Conservation (phyloP, 2,329 filamentous ascomycete species). For the Cytospora piceicola region DNA sequence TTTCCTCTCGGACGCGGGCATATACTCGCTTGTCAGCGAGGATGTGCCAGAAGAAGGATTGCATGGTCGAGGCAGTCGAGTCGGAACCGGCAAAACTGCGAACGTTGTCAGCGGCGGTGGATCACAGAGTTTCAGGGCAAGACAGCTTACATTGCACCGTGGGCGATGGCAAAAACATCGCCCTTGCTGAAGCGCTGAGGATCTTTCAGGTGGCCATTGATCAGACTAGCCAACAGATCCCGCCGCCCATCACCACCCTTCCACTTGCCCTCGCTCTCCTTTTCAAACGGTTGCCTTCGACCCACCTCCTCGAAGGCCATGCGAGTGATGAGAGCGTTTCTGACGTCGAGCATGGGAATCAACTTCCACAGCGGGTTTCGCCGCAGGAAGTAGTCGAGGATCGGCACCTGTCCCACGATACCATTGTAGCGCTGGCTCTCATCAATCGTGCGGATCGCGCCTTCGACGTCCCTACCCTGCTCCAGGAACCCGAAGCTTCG, state of each 20-base stretch:
- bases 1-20: constrained; percentile 45
- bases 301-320: constrained; percentile 56
- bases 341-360: constrained; percentile 48
- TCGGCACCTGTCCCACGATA: constrained; percentile 55
- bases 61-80: constrained; percentile 63
- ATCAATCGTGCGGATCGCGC: constrained; percentile 57
- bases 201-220: constrained; percentile 56
- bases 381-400: constrained; percentile 52
- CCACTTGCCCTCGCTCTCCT: constrained; percentile 48
- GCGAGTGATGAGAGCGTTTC: constrained; percentile 54
- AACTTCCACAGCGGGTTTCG: constrained; percentile 54
- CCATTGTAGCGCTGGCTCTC: constrained; percentile 57
- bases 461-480: constrained; percentile 53
- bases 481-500: constrained; percentile 57
- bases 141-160: constrained; percentile 57
- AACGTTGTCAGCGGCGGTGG: constrained; percentile 1
- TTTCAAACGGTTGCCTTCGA: constrained; percentile 50
- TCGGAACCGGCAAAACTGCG: constrained; percentile 63
- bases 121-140: background rate
- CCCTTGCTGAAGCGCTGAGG: constrained; percentile 52
- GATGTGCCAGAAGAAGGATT: constrained; percentile 58
- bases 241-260: constrained; percentile 49
- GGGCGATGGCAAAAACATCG: constrained; percentile 60
- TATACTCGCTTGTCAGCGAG: constrained; percentile 51
- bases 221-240: constrained; percentile 55